Evolutionary conservation across 1,284 basidiomycete genomes (phyloP), one percentile per base, ranked within the genome.

Genomic region (Rhodotorula mucilaginosa): DNA sequence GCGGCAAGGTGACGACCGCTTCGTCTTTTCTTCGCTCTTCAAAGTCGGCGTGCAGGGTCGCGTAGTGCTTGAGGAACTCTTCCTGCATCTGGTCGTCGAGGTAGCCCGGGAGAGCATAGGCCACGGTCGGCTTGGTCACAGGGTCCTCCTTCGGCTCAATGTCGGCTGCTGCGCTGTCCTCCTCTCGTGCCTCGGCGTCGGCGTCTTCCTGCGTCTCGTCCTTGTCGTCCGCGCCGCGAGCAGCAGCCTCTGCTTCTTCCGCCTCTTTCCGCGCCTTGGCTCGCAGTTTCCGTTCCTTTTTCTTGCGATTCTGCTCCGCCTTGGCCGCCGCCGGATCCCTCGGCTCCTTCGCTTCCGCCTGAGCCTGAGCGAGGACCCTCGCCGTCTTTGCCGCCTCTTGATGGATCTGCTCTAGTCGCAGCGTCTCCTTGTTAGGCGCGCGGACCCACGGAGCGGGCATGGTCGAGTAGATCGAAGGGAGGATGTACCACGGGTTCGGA

Each of bases 251-350:
- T 19, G 60, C 18, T 31, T 49, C 60, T 23, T 39, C 61, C 2
- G 44, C 54, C 26, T 64, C 62, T 46, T 57, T 64, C 44, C 62
- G 34, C 54, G 62, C 62, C 54, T 64, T 57, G 13, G 52, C 46
- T 46, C 52, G 52, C 26, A 57, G 46, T 21, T 64, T 64, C 44
- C 62, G 52, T 21, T 46, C 54, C 62, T 64, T 64, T 54, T 64
- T 64, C 62, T 64, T 64, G 19, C 62, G 54, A 54, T 64, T 64
- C 44, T 56, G 52, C 62, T 64, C 62, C 16, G 62, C 62, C 44
- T 54, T 56, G 15, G 34, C 18, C 44, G 44, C 54, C 4, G 62
- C 62, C 44, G 62, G 54, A 54, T 64, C 62, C 44, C 54, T 52
- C 23, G 23, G 39, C 44, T 46, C 39, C 23, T 46, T 46, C 21